phyloP scores from a whole-genome alignment of 1,284 basidiomycete genomes.

The Fomitiporia mediterranea region DNA sequence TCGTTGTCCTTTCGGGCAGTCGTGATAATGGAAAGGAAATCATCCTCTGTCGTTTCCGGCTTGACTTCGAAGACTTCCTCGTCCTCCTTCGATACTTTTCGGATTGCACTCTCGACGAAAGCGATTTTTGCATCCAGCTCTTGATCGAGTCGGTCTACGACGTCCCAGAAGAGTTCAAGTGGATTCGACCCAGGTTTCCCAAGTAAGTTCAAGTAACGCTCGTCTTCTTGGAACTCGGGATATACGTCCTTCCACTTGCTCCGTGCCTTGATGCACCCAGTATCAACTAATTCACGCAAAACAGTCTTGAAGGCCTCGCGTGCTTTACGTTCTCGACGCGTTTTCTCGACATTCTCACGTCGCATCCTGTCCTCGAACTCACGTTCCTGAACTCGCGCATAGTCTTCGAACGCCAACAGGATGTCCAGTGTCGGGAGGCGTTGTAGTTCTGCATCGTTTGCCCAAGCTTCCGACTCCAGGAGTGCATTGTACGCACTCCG shows the following conservation, averaged over 20 bases:
- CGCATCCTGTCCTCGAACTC: constrained; percentile 84
- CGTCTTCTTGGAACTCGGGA: constrained; percentile 69
- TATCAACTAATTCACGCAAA: constrained; percentile 61
- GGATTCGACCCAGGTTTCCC: constrained; percentile 92
- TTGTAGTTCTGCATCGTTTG: constrained; percentile 66
- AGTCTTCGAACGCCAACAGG: constrained; percentile 87
- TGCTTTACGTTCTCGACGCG: constrained; percentile 78
- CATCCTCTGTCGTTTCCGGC: constrained; percentile 55
- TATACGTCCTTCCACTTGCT: constrained; percentile 92
- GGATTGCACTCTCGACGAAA: constrained; percentile 57
- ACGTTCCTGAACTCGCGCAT: constrained; percentile 79
- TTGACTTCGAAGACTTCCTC: constrained; percentile 45
- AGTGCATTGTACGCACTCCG: constrained; percentile 74
- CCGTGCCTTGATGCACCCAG: constrained; percentile 71
- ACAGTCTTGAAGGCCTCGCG: constrained; percentile 83
- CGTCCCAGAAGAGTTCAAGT: constrained; percentile 94
- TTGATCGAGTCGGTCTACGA: constrained; percentile 83
- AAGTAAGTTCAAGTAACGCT: constrained; percentile 80
- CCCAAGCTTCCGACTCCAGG: constrained; percentile 74
- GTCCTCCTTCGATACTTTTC: constrained; percentile 38
- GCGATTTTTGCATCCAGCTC: constrained; percentile 75
- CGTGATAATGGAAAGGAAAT: constrained; percentile 57
- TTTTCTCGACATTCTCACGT: constrained; percentile 75
- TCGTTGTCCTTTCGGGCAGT: constrained; percentile 42
- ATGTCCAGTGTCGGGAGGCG: constrained; percentile 86